phyloP scores from a whole-genome alignment of 257 asterid species.

The Catharanthus roseus region DNA sequence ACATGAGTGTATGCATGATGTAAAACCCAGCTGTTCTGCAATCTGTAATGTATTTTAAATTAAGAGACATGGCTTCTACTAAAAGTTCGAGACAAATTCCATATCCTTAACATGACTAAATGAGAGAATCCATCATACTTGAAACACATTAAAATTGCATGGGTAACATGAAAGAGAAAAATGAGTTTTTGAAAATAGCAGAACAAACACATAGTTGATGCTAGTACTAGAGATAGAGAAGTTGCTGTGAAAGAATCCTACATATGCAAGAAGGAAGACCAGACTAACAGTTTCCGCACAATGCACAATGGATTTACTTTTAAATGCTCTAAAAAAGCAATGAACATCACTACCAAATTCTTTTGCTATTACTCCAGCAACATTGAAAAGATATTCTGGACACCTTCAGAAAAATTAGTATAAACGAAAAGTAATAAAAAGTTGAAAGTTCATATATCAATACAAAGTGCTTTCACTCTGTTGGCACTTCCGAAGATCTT shows the following conservation, averaged over 20 bases:
- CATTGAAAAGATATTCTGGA: neutral
- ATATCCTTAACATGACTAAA: neutral
- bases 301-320: neutral
- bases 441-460: neutral
- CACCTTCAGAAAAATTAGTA: neutral
- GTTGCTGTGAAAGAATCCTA: neutral
- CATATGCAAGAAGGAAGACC: neutral
- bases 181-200: no score
- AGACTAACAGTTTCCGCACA: no score
- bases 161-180: no score
- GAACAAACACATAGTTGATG: no score
- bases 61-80: constrained; percentile 2
- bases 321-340: neutral
- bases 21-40: constrained; percentile 70
- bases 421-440: neutral
- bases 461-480: neutral
- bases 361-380: neutral
- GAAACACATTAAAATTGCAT: no score
- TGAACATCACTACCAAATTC: neutral
- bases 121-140: neutral
- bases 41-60: constrained; percentile 33
- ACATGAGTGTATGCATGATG: constrained; percentile 60
- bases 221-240: no score
- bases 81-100: neutral
- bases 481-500: neutral